A percentile compares a stretch with the other conserved stretches of the same genome.
These are phyloP conservation scores for Phyllosticta capitalensis DNA, from an alignment of 2,329 filamentous ascomycete species.

Conservation along the genomic window DNA sequence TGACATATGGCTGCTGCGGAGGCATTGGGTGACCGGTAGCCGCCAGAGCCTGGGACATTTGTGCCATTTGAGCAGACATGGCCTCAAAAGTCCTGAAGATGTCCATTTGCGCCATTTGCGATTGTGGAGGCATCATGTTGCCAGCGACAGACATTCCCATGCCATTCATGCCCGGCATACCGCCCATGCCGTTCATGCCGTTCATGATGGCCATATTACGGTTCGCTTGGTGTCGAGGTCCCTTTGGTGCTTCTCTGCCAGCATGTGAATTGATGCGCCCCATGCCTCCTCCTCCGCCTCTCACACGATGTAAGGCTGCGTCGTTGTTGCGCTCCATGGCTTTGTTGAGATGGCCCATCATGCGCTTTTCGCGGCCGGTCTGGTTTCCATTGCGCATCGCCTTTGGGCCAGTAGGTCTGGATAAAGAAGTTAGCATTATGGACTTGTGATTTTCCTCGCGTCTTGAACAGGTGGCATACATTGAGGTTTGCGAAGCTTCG, in stretches of 20 bases:
- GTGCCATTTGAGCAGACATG: constrained; percentile 43
- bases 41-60: constrained; percentile 66
- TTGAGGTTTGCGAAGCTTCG: constrained; percentile 36
- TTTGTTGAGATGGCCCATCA: constrained; percentile 77
- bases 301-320: constrained; percentile 69
- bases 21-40: constrained; percentile 73
- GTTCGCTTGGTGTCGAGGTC: constrained; percentile 47
- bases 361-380: constrained; percentile 58
- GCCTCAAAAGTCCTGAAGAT: constrained; percentile 15
- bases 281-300: constrained; percentile 54
- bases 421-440: neutral
- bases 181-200: constrained; percentile 29
- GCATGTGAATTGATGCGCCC: constrained; percentile 73
- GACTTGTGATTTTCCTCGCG: too few species aligned
- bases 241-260: constrained; percentile 58
- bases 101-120: constrained; percentile 7
- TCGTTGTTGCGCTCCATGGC: constrained; percentile 71
- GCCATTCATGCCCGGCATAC: constrained; percentile 30
- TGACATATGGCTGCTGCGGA: constrained; percentile 33
- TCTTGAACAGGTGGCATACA: constrained; percentile 25
- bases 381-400: constrained; percentile 73
- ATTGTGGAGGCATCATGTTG: constrained; percentile 1
- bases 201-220: constrained; percentile 17
- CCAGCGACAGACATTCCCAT: constrained; percentile 21
- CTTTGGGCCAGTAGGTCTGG: constrained; percentile 84